phyloP scores from a whole-genome alignment of 495 filamentous ascomycete genomes.

The Tetracladium marchalianum region DNA sequence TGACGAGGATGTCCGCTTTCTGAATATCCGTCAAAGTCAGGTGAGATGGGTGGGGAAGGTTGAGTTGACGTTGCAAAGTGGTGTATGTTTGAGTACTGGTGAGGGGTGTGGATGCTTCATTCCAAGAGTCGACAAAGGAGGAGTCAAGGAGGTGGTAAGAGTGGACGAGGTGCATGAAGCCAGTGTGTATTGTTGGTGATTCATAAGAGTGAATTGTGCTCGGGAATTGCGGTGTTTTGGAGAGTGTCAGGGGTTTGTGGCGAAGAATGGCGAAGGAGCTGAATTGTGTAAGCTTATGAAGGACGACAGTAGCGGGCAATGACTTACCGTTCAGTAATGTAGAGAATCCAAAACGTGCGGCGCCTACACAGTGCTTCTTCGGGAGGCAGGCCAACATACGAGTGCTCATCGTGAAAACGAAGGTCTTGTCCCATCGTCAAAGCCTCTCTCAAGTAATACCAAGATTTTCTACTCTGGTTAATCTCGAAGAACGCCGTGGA shows the following conservation, averaged over 20 bases:
- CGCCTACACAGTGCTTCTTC: conserved; percentile 43
- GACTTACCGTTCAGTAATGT: conserved; percentile 46
- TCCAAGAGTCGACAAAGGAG: conserved; percentile 27
- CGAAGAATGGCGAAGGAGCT: conserved; percentile 31
- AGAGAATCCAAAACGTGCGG: conserved; percentile 55
- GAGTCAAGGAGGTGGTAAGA: conserved; percentile 30
- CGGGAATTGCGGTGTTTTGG: conserved; percentile 32
- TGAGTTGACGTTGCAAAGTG: conserved; percentile 21
- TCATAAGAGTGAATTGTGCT: conserved; percentile 36
- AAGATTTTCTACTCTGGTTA: conserved; percentile 29
- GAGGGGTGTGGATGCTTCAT: conserved; percentile 17
- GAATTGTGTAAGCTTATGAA: not conserved
- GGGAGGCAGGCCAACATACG: conserved; percentile 31
- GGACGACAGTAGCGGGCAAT: not conserved
- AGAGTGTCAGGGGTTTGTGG: conserved; percentile 45
- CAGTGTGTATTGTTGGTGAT: conserved; percentile 36
- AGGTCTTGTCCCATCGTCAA: conserved; percentile 48
- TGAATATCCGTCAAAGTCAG: conserved; percentile 42
- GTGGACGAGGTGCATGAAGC: conserved; percentile 45
- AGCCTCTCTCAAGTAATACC: conserved; percentile 56
- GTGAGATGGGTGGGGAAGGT: conserved; percentile 26
- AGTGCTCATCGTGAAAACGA: conserved; percentile 47
- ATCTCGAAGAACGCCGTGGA: conserved; percentile 27
- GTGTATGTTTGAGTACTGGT: conserved; percentile 14
- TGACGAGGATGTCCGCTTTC: conserved; percentile 51